Percentiles rank a stretch among this genome's conserved stretches.
Conservation (phyloP, 2,329 filamentous ascomycete genomes). For the Monilinia vaccinii-corymbosi region DNA sequence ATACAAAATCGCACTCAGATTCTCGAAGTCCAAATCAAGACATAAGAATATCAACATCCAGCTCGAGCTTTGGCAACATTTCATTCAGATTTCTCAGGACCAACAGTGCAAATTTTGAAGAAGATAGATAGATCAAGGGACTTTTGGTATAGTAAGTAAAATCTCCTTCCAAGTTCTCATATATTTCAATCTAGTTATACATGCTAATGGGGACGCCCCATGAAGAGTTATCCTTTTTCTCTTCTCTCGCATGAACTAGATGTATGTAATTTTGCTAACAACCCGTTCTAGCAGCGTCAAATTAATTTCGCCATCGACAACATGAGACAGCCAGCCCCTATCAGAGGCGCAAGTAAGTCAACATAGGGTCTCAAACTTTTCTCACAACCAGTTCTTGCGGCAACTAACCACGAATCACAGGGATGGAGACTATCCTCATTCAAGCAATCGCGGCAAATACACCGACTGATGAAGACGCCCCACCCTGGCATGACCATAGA, state of each 20-base stretch:
- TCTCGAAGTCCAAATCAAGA: not conserved
- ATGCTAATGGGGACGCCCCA: not conserved
- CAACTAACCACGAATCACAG: not conserved
- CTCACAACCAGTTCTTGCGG: not conserved
- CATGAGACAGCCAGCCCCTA: not conserved
- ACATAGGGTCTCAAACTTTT: too few relatives aligned
- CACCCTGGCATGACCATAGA: not conserved
- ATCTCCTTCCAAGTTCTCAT: not conserved
- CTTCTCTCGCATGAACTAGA: not conserved
- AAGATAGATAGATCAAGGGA: not conserved
- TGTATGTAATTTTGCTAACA: not conserved
- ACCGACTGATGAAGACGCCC: not conserved
- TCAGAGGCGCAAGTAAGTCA: not conserved
- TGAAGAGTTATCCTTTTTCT: not conserved
- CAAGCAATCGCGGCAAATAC: not conserved
- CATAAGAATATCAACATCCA: not conserved
- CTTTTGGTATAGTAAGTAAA: not conserved
- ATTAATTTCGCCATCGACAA: not conserved
- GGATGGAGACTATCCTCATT: not conserved
- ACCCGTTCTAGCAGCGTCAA: not conserved
- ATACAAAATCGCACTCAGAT: not conserved
- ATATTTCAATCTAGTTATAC: not conserved
- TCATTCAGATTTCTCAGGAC: too few relatives aligned
- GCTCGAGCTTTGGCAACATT: not conserved
- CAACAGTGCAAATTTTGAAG: not conserved